A percentile compares a stretch with the other conserved stretches of the same genome.
These are phyloP conservation scores for Endocalyx cinctus DNA, from an alignment of 2,329 filamentous ascomycete species.

Conservation along the genomic window DNA sequence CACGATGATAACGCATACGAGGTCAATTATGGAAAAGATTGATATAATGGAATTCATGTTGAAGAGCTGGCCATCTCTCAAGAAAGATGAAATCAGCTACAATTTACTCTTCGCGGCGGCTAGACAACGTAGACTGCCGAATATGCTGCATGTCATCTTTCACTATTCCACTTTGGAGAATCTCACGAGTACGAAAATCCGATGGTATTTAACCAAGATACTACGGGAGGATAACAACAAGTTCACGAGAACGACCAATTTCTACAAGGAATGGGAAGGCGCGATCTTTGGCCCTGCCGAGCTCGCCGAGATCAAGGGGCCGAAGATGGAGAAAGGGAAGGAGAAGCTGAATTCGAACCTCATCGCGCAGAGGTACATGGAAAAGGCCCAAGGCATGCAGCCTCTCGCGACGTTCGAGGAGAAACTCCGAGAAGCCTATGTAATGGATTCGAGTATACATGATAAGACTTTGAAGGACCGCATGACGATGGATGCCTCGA, in stretches of 20 bases:
- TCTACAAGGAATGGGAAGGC: conserved; percentile 22
- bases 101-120: conserved; percentile 19
- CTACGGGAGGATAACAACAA: no score
- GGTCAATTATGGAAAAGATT: conserved; percentile 9
- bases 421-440: conserved; percentile 22
- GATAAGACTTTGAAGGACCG: conserved; percentile 13
- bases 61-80: conserved; percentile 11
- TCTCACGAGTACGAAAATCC: conserved; percentile 14
- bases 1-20: conserved; percentile 22
- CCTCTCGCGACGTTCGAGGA: conserved; percentile 10
- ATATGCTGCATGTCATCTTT: conserved; percentile 26
- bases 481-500: conserved; percentile 7
- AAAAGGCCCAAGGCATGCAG: conserved; percentile 6
- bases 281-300: conserved; percentile 21
- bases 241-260: no score
- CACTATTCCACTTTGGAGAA: conserved; percentile 19
- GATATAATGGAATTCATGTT: conserved; percentile 8
- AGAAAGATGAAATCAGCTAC: conserved; percentile 19
- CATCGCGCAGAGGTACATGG: conserved; percentile 12
- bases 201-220: no score
- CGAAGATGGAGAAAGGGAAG: no score
- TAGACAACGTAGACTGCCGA: conserved; percentile 22
- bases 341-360: conserved; percentile 1
- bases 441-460: conserved; percentile 21
- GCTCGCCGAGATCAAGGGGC: conserved; percentile 11